Evolutionary conservation across 106 monocot genomes (phyloP).

Genomic region (Dendrobium huoshanense): DNA sequence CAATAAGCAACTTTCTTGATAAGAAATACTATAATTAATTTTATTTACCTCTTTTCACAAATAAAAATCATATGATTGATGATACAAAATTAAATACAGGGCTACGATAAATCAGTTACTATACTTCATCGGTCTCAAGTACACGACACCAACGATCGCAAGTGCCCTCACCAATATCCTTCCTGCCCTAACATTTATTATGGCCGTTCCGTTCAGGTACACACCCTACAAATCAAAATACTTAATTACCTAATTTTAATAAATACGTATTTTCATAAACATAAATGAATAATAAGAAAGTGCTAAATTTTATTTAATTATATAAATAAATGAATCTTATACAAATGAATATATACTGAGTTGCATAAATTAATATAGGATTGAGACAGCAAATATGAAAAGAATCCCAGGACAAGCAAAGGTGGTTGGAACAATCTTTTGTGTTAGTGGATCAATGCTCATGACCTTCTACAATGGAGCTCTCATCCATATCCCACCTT

Average conservation of each 20-base stretch:
- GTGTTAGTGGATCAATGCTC: slow-evolving; percentile 75
- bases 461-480: slow-evolving; percentile 92
- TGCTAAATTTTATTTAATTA: not conserved
- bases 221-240: no score
- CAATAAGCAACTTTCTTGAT: no score
- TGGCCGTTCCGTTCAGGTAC: slow-evolving; percentile 68
- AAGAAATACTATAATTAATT: no score
- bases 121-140: slow-evolving; percentile 76
- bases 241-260: not conserved
- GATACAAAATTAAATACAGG: slow-evolving; percentile 32
- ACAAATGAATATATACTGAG: not conserved
- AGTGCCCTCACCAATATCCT: slow-evolving; percentile 70
- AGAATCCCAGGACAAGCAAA: slow-evolving; percentile 45
- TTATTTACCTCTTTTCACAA: no score
- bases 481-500: slow-evolving; percentile 39
- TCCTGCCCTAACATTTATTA: slow-evolving; percentile 75
- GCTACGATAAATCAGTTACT: slow-evolving; percentile 66
- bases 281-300: not conserved
- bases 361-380: slow-evolving; percentile 14
- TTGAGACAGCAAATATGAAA: slow-evolving; percentile 53
- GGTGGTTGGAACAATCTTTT: slow-evolving; percentile 48
- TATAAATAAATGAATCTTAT: not conserved
- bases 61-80: not conserved
- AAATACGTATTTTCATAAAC: not conserved
- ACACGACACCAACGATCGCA: slow-evolving; percentile 61